Evolutionary conservation across 441 rosid genomes (phyloP).

Genomic region (Isatis lusitanica): DNA sequence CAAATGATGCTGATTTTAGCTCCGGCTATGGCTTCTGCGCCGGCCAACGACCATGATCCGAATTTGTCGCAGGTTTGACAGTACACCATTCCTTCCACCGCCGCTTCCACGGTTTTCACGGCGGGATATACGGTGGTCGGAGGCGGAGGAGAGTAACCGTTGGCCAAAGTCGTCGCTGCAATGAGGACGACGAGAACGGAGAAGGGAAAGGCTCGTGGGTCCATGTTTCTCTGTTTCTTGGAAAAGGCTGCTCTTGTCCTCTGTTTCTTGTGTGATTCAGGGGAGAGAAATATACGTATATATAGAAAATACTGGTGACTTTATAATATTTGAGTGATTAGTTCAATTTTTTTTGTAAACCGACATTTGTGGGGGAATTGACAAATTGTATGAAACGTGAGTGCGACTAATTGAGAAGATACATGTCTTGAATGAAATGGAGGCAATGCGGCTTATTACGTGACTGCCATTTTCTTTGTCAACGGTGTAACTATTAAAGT

Average conservation of each 20-base stretch:
- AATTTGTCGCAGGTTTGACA: conserved; percentile 70
- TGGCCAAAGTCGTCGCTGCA: conserved; percentile 22
- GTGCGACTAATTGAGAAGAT: conserved; percentile 17
- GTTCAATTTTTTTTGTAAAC: background rate
- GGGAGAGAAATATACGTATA: background rate
- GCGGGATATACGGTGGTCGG: conserved; percentile 24
- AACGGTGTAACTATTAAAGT: conserved; percentile 14
- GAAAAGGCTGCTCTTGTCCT: background rate
- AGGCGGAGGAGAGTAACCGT: conserved; percentile 34
- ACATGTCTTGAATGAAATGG: conserved; percentile 20
- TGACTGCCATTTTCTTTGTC: conserved; percentile 33
- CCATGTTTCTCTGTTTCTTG: conserved; percentile 41
- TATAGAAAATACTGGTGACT: conserved; percentile 6
- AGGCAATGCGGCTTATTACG: conserved; percentile 28
- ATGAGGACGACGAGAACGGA: conserved; percentile 41
- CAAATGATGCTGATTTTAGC: conserved; percentile 79
- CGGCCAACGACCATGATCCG: conserved; percentile 74
- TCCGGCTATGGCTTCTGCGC: conserved; percentile 62
- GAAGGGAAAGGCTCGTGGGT: conserved; percentile 39
- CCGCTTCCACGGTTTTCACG: conserved; percentile 49
- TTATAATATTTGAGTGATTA: background rate
- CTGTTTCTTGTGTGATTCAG: conserved; percentile 8
- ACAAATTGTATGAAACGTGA: conserved; percentile 27
- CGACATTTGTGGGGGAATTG: background rate
- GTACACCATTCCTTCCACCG: conserved; percentile 81